These are phyloP conservation scores for Dovyalis caffra DNA, from an alignment of 345 rosid species.

Conservation along the genomic window DNA sequence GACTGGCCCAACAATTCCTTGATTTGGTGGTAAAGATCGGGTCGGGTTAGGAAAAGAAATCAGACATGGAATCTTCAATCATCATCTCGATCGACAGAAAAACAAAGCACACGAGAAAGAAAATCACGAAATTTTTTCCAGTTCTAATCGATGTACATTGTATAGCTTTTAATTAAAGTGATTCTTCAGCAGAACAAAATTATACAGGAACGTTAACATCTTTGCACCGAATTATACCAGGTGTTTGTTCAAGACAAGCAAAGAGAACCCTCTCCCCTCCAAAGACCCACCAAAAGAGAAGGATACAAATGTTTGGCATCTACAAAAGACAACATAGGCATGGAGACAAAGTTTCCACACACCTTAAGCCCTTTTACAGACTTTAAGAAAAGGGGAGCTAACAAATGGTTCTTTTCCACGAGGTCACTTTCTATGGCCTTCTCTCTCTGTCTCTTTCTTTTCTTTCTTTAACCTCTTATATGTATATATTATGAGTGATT, in stretches of 20 bases:
- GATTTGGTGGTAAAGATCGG: not conserved
- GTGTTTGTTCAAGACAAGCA: conserved; percentile 23
- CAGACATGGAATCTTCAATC: not conserved
- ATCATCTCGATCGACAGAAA: not conserved
- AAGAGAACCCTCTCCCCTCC: not conserved
- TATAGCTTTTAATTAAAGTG: conserved; percentile 8
- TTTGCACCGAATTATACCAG: conserved; percentile 15
- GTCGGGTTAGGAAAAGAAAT: not conserved
- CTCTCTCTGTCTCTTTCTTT: conserved; percentile 6
- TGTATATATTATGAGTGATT: not conserved
- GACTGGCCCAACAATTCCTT: not conserved
- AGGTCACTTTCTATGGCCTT: conserved; percentile 27
- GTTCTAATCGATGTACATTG: conserved; percentile 1
- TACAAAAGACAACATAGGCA: conserved; percentile 35
- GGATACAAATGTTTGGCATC: conserved; percentile 16
- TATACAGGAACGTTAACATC: not conserved
- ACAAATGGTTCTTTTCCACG: conserved; percentile 34
- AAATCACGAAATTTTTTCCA: conserved; percentile 1
- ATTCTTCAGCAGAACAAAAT: not conserved
- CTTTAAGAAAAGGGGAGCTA: conserved; percentile 41
- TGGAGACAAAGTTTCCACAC: conserved; percentile 46
- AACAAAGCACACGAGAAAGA: conserved; percentile 9
- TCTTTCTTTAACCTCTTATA: conserved; percentile 12
- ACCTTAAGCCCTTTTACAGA: conserved; percentile 39
- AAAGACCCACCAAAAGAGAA: conserved; percentile 19